phyloP scores from a whole-genome alignment of 2,329 filamentous ascomycete species.

The Verticillium nonalfalfae region DNA sequence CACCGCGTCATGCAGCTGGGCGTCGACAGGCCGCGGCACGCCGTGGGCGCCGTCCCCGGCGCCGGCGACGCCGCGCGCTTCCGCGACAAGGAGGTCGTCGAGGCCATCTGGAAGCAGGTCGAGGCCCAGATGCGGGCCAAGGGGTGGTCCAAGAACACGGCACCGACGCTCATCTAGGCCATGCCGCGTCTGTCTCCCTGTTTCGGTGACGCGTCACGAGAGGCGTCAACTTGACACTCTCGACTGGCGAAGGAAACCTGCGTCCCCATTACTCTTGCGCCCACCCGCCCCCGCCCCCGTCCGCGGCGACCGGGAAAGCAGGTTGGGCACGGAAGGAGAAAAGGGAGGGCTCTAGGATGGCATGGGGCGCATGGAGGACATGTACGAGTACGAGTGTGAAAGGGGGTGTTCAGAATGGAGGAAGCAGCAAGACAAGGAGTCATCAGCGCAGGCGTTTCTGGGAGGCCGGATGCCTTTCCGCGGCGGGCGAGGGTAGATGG shows the following conservation, averaged over 20 bases:
- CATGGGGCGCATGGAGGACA: background rate
- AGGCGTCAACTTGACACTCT: no score
- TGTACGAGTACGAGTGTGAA: background rate
- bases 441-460: constrained; percentile 1
- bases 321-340: background rate
- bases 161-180: constrained; percentile 34
- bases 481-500: background rate
- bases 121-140: constrained; percentile 81
- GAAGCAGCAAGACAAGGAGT: background rate
- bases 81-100: constrained; percentile 88
- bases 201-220: background rate
- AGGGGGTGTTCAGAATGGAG: background rate
- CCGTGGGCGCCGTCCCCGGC: constrained; percentile 13
- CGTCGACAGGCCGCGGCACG: constrained; percentile 77
- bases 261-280: no score
- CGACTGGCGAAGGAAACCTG: no score
- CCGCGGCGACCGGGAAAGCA: background rate
- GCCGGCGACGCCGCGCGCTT: constrained; percentile 55
- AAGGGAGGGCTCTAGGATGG: no score
- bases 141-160: constrained; percentile 73
- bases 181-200: background rate
- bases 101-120: constrained; percentile 84
- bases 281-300: no score
- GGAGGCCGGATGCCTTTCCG: background rate
- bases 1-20: constrained; percentile 71